Percentiles rank a stretch among this genome's conserved stretches.
Conservation (phyloP, 352 stramenopile genomes). For the Phytophthora quininea region DNA sequence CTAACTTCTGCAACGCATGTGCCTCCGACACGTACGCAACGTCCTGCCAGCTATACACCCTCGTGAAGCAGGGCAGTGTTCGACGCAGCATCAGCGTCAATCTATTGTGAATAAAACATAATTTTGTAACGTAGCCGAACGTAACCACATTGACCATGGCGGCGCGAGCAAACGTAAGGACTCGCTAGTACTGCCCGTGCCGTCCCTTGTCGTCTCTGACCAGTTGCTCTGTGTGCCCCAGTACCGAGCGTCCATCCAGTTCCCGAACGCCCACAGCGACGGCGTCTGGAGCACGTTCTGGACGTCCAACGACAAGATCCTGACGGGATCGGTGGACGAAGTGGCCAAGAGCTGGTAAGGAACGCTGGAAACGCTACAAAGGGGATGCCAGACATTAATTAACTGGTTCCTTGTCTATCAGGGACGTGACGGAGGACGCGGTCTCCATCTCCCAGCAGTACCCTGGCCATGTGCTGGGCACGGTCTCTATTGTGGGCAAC, state of each 20-base stretch:
- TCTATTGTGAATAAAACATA: background rate
- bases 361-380: background rate
- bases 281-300: conserved; percentile 91
- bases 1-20: conserved; percentile 62
- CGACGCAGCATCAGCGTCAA: conserved; percentile 27
- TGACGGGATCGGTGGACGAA: conserved; percentile 89
- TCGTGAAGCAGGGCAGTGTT: conserved; percentile 31
- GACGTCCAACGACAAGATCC: conserved; percentile 88
- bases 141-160: conserved; percentile 14
- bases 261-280: conserved; percentile 85
- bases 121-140: no score
- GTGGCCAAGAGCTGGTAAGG: conserved; percentile 83
- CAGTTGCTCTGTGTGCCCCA: conserved; percentile 20
- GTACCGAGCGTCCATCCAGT: conserved; percentile 85
- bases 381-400: background rate
- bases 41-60: conserved; percentile 69
- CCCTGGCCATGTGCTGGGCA: conserved; percentile 84
- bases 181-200: background rate
- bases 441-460: conserved; percentile 85
- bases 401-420: conserved; percentile 19
- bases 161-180: conserved; percentile 32
- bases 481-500: conserved; percentile 85
- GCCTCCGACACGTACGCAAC: conserved; percentile 53
- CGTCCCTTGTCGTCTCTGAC: background rate
- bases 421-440: conserved; percentile 70